Evolutionary conservation across 2,329 filamentous ascomycete species (phyloP), one percentile per base, ranked within the genome.

Genomic region (Trichophyton benhamiae): DNA sequence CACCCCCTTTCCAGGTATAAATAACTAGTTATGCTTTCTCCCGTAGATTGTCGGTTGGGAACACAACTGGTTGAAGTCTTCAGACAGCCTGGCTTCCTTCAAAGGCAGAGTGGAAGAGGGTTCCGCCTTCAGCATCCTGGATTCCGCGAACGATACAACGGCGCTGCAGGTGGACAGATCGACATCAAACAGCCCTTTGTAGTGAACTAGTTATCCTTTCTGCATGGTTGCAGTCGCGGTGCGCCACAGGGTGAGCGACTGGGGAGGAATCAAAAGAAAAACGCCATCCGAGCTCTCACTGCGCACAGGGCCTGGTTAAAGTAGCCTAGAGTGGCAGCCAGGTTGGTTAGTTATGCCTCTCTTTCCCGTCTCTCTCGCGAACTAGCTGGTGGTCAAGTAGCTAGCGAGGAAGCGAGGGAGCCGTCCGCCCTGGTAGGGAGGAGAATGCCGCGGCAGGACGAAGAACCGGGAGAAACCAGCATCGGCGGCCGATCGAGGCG

Each of bases 111-210:
- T 7, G 33, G 44, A 48, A 25, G 17, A 48, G 44, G 3, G 11
- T 48, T 48, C 44, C 44, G 44, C 17, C 44, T 48, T 20, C 4
- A n/a, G 20, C 44, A 48, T 48, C 17, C 22, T 53, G 25, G n/a
- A 15, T 27, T 27, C 49, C 49, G 13, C 22, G 48, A 53, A 9
- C 22, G 49, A 33, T 53, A 53, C 49, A 53, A 53, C 49, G 49
- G 49, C 49, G 49, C 49, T 53, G 49, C 49, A 53, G 49, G 49
- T 53, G 49, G 13, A n/a, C 27, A 27, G 49, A 53, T 53, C 22
- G 49, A 30, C 49, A 53, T n/a, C 6, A n/a, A 20, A 53, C 49
- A 48, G 44, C 20, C 44, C 17, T 20, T 13, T 36, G 33, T 36
- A 36, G 33, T 36, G 8, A 36, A 36, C 33, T 13, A 27, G 3